phyloP scores from a whole-genome alignment of 768 basidiomycete species.

The Boletus pseudo-olivaceus region DNA sequence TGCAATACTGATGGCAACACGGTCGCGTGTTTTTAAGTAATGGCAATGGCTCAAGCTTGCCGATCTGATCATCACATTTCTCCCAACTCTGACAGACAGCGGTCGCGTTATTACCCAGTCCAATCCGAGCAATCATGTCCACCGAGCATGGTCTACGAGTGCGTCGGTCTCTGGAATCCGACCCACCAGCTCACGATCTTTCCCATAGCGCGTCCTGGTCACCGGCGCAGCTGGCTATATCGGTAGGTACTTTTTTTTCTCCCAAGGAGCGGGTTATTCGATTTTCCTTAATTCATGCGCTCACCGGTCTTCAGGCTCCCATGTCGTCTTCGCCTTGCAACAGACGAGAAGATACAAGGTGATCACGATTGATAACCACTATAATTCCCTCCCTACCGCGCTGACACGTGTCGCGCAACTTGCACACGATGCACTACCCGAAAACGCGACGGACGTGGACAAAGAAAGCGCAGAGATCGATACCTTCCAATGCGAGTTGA shows the following conservation, averaged over 20 bases:
- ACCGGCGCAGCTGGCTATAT: slow-evolving; percentile 90
- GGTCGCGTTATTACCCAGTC: background rate
- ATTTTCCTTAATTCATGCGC: slow-evolving; percentile 1
- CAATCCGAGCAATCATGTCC: slow-evolving; percentile 22
- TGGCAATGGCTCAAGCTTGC: background rate
- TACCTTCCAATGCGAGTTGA: slow-evolving; percentile 68
- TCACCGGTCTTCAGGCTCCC: slow-evolving; percentile 62
- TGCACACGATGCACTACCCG: slow-evolving; percentile 68
- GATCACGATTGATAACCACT: slow-evolving; percentile 91
- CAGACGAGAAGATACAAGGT: slow-evolving; percentile 88
- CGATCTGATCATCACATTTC: slow-evolving; percentile 2
- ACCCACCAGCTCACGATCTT: slow-evolving; percentile 9
- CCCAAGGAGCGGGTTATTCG: background rate
- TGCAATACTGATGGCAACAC: background rate
- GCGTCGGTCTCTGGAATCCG: slow-evolving; percentile 24
- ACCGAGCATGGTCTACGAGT: slow-evolving; percentile 43
- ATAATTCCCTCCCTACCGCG: slow-evolving; percentile 82
- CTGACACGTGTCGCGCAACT: slow-evolving; percentile 76
- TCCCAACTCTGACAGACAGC: slow-evolving; percentile 1
- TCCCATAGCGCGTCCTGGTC: slow-evolving; percentile 57
- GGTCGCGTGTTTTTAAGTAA: slow-evolving; percentile 14
- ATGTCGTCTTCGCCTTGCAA: slow-evolving; percentile 84
- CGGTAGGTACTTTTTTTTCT: slow-evolving; percentile 42
- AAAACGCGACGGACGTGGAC: slow-evolving; percentile 62
- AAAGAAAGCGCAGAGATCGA: slow-evolving; percentile 73